Conservation (phyloP, 2,329 filamentous ascomycete genomes). For the Teratosphaeria zuluensis region DNA sequence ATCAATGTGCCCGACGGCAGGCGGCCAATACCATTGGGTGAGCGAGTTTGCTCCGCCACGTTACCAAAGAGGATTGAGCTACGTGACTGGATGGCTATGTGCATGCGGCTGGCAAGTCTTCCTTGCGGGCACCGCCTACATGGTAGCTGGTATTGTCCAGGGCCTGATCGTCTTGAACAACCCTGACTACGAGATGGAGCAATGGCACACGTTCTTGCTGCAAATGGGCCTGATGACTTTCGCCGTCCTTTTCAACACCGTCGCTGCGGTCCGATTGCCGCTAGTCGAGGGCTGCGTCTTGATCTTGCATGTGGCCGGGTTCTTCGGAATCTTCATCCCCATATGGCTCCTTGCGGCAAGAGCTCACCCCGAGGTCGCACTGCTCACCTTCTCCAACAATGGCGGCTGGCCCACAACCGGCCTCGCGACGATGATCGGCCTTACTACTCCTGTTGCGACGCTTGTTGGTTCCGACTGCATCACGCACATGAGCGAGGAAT, state of each 20-base stretch:
- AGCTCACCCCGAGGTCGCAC: constrained; percentile 7
- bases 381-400: constrained; percentile 13
- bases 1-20: constrained; percentile 1
- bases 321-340: constrained; percentile 20
- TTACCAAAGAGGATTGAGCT: neutral
- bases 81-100: neutral
- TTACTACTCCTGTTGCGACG: constrained; percentile 21
- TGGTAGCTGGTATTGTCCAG: constrained; percentile 40
- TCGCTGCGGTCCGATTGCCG: constrained; percentile 17
- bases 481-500: constrained; percentile 15
- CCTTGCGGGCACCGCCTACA: constrained; percentile 10
- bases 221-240: constrained; percentile 16
- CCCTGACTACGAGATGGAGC: constrained; percentile 1
- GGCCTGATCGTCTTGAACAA: constrained; percentile 6
- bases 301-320: constrained; percentile 27
- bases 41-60: neutral
- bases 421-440: constrained; percentile 35
- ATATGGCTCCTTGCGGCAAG: constrained; percentile 18
- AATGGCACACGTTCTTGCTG: constrained; percentile 36
- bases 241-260: constrained; percentile 21
- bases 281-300: constrained; percentile 19
- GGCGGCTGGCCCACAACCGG: constrained; percentile 17
- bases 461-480: constrained; percentile 18
- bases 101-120: constrained; percentile 1
- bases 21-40: constrained; percentile 2